Evolutionary conservation across 495 filamentous ascomycete genomes (phyloP).

Genomic region (Apodospora peruviana): DNA sequence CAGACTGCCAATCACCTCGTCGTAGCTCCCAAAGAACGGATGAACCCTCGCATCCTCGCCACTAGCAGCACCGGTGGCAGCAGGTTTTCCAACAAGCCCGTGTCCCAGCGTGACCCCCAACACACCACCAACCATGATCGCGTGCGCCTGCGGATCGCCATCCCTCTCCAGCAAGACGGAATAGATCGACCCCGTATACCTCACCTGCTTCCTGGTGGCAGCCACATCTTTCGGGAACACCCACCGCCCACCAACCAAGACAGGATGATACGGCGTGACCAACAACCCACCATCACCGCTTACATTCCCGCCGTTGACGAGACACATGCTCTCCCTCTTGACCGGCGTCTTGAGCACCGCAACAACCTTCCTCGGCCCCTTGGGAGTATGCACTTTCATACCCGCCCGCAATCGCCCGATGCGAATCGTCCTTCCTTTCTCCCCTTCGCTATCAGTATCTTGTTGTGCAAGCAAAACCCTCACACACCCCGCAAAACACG

Average conservation of each 20-base stretch:
- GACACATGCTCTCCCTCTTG: conserved; percentile 9
- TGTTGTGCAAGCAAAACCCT: conserved; percentile 23
- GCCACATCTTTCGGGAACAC: conserved; percentile 28
- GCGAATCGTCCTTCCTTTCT: neutral
- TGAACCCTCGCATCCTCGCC: conserved; percentile 31
- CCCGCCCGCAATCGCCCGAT: conserved; percentile 25
- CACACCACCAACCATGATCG: conserved; percentile 29
- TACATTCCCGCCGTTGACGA: no score
- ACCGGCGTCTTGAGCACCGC: conserved; percentile 34
- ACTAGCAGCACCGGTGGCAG: neutral
- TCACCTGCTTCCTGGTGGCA: conserved; percentile 9
- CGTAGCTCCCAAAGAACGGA: conserved; percentile 36
- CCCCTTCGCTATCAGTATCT: neutral
- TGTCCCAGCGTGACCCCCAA: conserved; percentile 45
- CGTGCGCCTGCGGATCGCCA: conserved; percentile 30
- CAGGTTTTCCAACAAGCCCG: conserved; percentile 21
- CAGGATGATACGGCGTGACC: conserved; percentile 41
- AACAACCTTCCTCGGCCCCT: conserved; percentile 25
- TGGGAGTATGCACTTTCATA: conserved; percentile 32
- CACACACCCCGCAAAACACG: conserved; percentile 34
- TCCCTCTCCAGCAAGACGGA: conserved; percentile 37
- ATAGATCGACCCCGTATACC: conserved; percentile 36
- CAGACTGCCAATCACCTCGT: conserved; percentile 23
- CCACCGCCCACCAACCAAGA: conserved; percentile 23
- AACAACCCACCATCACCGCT: conserved; percentile 9